Evolutionary conservation across 2,329 filamentous ascomycete species (phyloP).

Genomic region (Colletotrichum viniferum): DNA sequence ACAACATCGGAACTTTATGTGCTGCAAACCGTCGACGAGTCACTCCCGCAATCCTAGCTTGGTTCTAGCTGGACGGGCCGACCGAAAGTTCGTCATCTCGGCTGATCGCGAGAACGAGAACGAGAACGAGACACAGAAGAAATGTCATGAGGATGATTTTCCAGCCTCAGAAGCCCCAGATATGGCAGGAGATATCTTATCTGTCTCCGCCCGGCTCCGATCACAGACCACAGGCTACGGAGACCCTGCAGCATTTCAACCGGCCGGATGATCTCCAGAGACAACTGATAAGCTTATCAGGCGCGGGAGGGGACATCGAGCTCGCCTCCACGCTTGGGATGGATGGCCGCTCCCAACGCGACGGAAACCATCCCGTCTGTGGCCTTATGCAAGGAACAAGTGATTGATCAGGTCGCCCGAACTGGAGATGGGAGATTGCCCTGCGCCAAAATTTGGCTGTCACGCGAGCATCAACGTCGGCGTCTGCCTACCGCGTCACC

Average conservation of each 20-base stretch:
- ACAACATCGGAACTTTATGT: neutral
- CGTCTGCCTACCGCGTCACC: neutral
- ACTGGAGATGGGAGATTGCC: slow-evolving; percentile 1
- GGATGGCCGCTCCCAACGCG: neutral
- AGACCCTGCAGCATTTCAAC: neutral
- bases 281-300: slow-evolving; percentile 19
- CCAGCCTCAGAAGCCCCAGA: neutral
- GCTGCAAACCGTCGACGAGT: neutral
- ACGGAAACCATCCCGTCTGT: slow-evolving; percentile 12
- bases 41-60: neutral
- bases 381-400: slow-evolving; percentile 19
- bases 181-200: neutral
- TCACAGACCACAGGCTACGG: neutral
- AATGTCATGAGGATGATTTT: neutral
- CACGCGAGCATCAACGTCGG: neutral
- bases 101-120: neutral
- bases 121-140: neutral
- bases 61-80: neutral
- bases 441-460: neutral
- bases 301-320: neutral
- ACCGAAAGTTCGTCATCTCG: neutral
- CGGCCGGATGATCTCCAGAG: neutral
- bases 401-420: neutral
- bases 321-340: neutral
- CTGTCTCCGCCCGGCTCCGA: neutral